Evolutionary conservation across 2,329 filamentous ascomycete species (phyloP), one percentile per base, ranked within the genome.

Genomic region (Cadophora sp.): DNA sequence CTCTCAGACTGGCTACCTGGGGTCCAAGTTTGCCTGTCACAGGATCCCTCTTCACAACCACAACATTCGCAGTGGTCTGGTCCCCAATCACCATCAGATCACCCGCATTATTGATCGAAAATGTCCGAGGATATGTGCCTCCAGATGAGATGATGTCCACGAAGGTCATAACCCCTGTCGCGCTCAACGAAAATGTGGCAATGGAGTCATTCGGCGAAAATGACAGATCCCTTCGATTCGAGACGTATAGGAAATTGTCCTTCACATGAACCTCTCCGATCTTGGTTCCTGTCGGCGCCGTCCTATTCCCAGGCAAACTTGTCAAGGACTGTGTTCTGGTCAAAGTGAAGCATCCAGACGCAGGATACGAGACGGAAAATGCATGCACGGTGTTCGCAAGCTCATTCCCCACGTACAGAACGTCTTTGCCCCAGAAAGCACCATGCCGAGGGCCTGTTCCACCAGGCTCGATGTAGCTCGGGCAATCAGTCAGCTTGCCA

Each of bases 161-260:
- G 67, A 82, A 82, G 0, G 70, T 74, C 26, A 84, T 73, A 9
- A 72, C 77, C 19, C 82, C 82, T 26, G 80, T 74, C 4, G 72
- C 50, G 24, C 75, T 65, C 31, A 81, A 70, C 7, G 73, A 68
- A 69, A 81, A 83, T 2, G 81, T 81, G 0, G 79, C 75, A 22
- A 86, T 73, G 0, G 81, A 81, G 75, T 86, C 83, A 51, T 86
- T 82, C 56, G 83, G 77, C 2, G 80, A 71, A 76, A 89, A 90
- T 1, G 85, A 82, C 68, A 84, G 81, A 76, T 89, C 87, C 70
- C 86, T 85, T 66, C 89, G 84, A 81, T 91, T 91, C 19, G 85
- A 85, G 9, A 85, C 85, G 76, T 90, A 84, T 51, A 91, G 73
- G 77, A 86, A 89, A 71, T 84, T 83, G 72, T 84, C 86, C 31